Base-by-base conservation (phyloP, 805 yeast species). In the Blastobotrys parvus region DNA sequence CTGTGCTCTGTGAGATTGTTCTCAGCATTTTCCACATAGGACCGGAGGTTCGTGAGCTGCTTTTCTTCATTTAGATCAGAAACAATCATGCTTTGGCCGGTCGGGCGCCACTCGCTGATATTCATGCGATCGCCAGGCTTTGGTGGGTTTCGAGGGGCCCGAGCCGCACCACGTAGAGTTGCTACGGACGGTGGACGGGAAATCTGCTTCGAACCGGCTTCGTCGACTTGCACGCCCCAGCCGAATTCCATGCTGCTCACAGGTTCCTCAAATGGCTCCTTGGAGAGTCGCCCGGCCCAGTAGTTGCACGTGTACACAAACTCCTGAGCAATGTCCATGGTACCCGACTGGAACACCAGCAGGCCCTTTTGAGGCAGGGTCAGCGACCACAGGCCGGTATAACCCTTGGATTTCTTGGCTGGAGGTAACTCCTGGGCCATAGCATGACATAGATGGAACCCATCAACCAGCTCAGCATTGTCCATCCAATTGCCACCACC, bases 231-330 rank as follows among this genome's bases (percentile, higher is more conserved):
- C 3, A 22, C 15, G 35, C 55, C 61, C 95, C 95, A 87, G 2
- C 95, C 95, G 57, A 77, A 87, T 58, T 88, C 94, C 45, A 80
- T 74, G 42, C 69, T 73, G 4, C 90, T 79, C 2, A 87, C 78
- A 25, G 84, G 70, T 48, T 82, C 78, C 43, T 78, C 81, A 25
- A 67, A 70, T 2, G 95, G 95, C 17, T 85, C 80, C 13, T 88
- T 81, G 4, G 94, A 81, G 30, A 83, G 73, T 50, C 92, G 74
- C 1, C 90, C 84, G 2, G 94, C 85, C 95, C 96, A 88, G 59
- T 84, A 88, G 60, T 87, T 88, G 62, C 92, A 80, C 3, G 90
- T 77, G 51, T 80, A 75, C 15, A 83, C 77, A 60, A 75, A 85
- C 55, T 78, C 82, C 35, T 65, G 63, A 0, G 95, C 92, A 45